A percentile compares a stretch with the other conserved stretches of the same genome.
Conservation (phyloP, 345 rosid species). For the Eucalyptus dawsonii region DNA sequence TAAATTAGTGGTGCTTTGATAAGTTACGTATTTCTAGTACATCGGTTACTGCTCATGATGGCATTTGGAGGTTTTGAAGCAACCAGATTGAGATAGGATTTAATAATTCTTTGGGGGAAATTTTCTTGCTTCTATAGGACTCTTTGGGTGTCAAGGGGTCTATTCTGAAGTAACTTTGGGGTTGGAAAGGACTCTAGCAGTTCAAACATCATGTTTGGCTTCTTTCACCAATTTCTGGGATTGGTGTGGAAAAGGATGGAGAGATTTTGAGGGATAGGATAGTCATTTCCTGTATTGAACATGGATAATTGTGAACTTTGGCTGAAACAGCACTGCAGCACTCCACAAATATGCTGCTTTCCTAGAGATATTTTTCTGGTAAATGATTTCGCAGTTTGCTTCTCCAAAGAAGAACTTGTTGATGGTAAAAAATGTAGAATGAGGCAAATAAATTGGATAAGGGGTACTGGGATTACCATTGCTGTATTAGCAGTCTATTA, state of each 20-base stretch:
- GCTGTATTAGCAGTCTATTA: not conserved
- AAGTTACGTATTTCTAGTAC: not conserved
- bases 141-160: not conserved
- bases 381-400: not conserved
- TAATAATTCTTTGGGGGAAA: not conserved
- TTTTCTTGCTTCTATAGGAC: not conserved
- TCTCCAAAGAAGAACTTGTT: not conserved
- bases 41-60: not conserved
- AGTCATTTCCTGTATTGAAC: not conserved
- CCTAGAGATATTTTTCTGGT: not conserved
- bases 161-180: not conserved
- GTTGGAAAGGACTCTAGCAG: not conserved
- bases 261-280: not conserved
- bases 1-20: not conserved
- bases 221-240: not conserved
- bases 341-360: not conserved
- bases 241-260: not conserved
- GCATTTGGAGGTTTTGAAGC: not conserved
- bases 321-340: not conserved
- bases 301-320: not conserved
- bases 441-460: not conserved
- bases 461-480: not conserved
- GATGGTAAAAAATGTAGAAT: not conserved
- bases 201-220: not conserved
- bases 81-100: not conserved